Evolutionary conservation across 352 stramenopile species (phyloP), one percentile per base, ranked within the genome.

Genomic region (Pseudoperonospora humuli): DNA sequence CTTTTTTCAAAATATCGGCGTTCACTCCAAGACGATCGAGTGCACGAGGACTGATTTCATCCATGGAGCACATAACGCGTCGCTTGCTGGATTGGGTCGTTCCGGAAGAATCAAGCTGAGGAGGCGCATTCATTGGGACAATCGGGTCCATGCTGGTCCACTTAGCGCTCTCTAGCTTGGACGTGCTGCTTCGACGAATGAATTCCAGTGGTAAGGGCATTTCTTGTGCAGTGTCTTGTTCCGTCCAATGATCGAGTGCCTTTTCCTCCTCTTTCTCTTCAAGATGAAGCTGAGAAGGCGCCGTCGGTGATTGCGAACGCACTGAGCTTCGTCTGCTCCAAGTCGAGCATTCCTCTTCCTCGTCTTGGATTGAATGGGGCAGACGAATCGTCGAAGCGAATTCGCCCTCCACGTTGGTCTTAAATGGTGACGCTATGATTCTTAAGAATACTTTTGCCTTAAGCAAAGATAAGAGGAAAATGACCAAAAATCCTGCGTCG

Each of bases 1-100:
- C 74, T 23, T 83, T 76, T 45, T 74, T 75, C 49, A 85, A 48
- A 6, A 80, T 77, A 20, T 83, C 73, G 0, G 50, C 7, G 32
- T 74, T 75, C n/a, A 86, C 71, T 21, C 74, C 74, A 24, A 84
- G 67, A 26, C 67, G 66, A 39, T 76, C 64, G 5, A 84, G 53
- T 2, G 69, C 66, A 38, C 79, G 67, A 14, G 39, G 64, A 45
- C 67, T 79, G 40, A 83, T 36, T 6, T 60, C 48, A 26, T 67
- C 39, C 8, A 45, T 42, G 7, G 55, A 56, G 33, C 56, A 60
- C 0, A 47, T 65, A 36, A 62, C 43, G 19, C 66, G 65, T 17
- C 63, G 53, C 14, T 64, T 59, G 15, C 31, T 54, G 1, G 15
- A 20, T 29, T 53, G 28, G 5, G 21, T 1, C 9, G 44, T 46